phyloP scores from a whole-genome alignment of 1,139 yeast genomes.

The Maudiozyma humilis region DNA sequence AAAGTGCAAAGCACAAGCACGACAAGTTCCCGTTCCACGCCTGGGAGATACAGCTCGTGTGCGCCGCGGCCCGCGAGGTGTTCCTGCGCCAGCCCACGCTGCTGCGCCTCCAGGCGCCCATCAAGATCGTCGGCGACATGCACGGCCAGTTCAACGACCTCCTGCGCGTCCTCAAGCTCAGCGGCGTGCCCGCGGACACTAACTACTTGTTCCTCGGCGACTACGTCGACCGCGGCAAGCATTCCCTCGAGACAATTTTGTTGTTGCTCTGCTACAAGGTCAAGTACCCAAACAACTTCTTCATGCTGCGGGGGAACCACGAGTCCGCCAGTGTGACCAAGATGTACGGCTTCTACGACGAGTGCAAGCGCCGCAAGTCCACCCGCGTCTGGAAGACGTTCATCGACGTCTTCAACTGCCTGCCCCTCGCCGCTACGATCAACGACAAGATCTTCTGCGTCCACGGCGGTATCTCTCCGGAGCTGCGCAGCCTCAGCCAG shows the following conservation, averaged over 20 bases:
- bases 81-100: constrained; percentile 72
- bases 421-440: constrained; percentile 81
- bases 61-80: constrained; percentile 59
- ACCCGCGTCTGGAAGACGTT: constrained; percentile 67
- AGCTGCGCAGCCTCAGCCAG: constrained; percentile 54
- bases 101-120: constrained; percentile 71
- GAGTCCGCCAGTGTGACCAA: constrained; percentile 78
- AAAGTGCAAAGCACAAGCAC: not conserved
- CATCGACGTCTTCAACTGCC: constrained; percentile 74
- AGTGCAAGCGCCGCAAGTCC: constrained; percentile 67
- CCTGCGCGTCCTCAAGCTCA: constrained; percentile 60
- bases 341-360: constrained; percentile 83
- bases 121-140: constrained; percentile 78
- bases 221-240: constrained; percentile 80
- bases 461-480: constrained; percentile 85
- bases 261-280: constrained; percentile 66
- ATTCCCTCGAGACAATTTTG: constrained; percentile 70
- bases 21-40: constrained; percentile 33
- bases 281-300: constrained; percentile 75
- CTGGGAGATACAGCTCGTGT: constrained; percentile 55
- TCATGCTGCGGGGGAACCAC: constrained; percentile 77
- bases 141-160: constrained; percentile 80
- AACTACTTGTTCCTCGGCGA: constrained; percentile 77
- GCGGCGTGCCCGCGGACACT: constrained; percentile 75
- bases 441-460: constrained; percentile 81